A percentile compares a stretch with the other conserved stretches of the same genome.
These are phyloP conservation scores for Prunus fruticosa DNA, from an alignment of 306 rosid genomes.

Conservation along the genomic window DNA sequence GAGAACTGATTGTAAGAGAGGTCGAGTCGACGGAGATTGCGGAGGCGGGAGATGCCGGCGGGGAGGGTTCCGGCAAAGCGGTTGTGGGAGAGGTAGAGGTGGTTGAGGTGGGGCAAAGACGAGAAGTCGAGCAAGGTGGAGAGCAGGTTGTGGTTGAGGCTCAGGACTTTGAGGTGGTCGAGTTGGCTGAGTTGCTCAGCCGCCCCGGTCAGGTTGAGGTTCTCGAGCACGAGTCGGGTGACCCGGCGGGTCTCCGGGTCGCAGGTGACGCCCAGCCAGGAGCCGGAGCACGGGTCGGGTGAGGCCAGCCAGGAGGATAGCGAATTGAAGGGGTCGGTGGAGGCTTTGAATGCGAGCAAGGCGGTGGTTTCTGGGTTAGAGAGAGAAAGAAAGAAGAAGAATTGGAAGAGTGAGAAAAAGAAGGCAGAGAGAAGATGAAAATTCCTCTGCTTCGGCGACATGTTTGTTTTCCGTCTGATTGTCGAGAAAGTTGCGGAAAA, in stretches of 20 bases:
- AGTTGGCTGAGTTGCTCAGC: constrained; percentile 16
- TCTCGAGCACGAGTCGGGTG: constrained; percentile 23
- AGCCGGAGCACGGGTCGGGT: constrained; percentile 20
- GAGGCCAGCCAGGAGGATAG: constrained; percentile 24
- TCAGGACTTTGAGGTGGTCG: constrained; percentile 19
- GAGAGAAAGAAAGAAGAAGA: constrained; percentile 14
- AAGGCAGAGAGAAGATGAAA: neutral
- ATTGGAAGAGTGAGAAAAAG: neutral
- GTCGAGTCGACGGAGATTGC: constrained; percentile 18
- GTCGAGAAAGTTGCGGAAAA: neutral
- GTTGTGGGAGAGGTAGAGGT: constrained; percentile 31
- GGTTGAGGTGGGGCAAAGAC: constrained; percentile 23
- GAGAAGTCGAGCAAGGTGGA: constrained; percentile 11
- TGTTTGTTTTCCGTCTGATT: neutral
- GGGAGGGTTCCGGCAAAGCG: constrained; percentile 19
- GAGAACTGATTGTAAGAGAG: constrained; percentile 20
- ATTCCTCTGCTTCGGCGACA: neutral
- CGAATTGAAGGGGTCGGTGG: constrained; percentile 4
- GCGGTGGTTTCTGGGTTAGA: neutral
- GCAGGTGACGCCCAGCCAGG: constrained; percentile 37
- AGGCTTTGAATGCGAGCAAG: constrained; percentile 23
- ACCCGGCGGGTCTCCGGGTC: constrained; percentile 11
- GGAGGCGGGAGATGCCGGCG: constrained; percentile 6
- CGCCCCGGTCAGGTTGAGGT: constrained; percentile 24
- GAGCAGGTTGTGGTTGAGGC: constrained; percentile 24